Evolutionary conservation across 139 green algal genomes (phyloP).

Genomic region (Chlorella sp.): DNA sequence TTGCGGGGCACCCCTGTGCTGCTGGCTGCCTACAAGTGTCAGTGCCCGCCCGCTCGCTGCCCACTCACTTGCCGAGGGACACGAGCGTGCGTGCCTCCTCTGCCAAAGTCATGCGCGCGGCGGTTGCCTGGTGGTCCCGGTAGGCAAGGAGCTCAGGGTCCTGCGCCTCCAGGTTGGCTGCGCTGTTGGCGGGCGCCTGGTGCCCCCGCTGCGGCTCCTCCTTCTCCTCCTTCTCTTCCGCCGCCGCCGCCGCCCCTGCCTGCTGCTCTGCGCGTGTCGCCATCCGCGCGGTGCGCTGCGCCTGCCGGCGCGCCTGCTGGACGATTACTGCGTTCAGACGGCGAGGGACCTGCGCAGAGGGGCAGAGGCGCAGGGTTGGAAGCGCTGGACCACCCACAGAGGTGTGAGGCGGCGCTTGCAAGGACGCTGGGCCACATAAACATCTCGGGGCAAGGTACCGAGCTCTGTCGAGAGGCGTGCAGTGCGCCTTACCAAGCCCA

Average conservation of each 20-base stretch:
- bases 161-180: background rate
- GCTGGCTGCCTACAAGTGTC: background rate
- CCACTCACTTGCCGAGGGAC: conserved; percentile 55
- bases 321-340: too few species aligned
- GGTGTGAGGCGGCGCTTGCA: too few species aligned
- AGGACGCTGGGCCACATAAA: too few species aligned
- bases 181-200: conserved; percentile 29
- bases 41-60: too few species aligned
- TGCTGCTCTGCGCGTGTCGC: background rate
- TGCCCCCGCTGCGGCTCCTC: conserved; percentile 34
- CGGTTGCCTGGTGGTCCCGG: conserved; percentile 51
- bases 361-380: too few species aligned
- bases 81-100: conserved; percentile 79
- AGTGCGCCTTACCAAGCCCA: too few species aligned
- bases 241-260: background rate
- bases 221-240: conserved; percentile 13
- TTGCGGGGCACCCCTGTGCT: too few species aligned
- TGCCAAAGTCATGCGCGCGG: conserved; percentile 53
- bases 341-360: too few species aligned
- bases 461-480: too few species aligned
- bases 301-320: background rate
- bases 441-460: too few species aligned
- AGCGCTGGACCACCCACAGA: too few species aligned
- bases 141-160: conserved; percentile 53
- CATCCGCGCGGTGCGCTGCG: background rate